Percentiles rank a stretch among this genome's conserved stretches.
Evolutionary conservation across 2,329 filamentous ascomycete species (phyloP).

Genomic region (Arthrobotrys megalospora): DNA sequence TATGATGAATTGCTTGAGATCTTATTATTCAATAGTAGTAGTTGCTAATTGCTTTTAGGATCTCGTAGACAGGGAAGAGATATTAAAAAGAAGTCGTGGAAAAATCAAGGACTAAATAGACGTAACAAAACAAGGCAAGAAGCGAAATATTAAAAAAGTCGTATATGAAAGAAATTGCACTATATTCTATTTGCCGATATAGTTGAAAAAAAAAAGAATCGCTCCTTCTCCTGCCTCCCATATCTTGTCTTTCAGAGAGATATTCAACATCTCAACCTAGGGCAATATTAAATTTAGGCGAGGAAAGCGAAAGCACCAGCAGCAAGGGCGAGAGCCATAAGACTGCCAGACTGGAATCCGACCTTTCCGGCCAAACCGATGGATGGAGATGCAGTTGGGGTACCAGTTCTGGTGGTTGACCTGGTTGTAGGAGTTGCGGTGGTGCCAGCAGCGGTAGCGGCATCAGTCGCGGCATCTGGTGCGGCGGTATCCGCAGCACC

Average conservation of each 20-base stretch:
- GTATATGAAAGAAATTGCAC: neutral
- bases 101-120: neutral
- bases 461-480: neutral
- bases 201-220: neutral
- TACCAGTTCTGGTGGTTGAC: slow-evolving; percentile 27
- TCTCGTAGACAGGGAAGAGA: neutral
- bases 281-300: slow-evolving; percentile 28
- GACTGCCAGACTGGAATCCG: slow-evolving; percentile 20
- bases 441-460: neutral
- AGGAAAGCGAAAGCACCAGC: slow-evolving; percentile 40
- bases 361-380: slow-evolving; percentile 41
- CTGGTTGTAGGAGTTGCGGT: slow-evolving; percentile 16
- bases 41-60: neutral
- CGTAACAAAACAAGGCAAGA: slow-evolving; percentile 11
- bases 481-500: neutral
- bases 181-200: neutral
- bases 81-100: neutral
- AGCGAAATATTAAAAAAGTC: slow-evolving; percentile 9
- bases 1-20: neutral
- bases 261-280: neutral
- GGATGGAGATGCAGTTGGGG: slow-evolving; percentile 52
- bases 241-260: neutral
- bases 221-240: neutral
- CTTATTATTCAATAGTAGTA: neutral
- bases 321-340: slow-evolving; percentile 33